Evolutionary conservation across 2,329 filamentous ascomycete species (phyloP), one percentile per base, ranked within the genome.

Genomic region (Monosporascus sp.): DNA sequence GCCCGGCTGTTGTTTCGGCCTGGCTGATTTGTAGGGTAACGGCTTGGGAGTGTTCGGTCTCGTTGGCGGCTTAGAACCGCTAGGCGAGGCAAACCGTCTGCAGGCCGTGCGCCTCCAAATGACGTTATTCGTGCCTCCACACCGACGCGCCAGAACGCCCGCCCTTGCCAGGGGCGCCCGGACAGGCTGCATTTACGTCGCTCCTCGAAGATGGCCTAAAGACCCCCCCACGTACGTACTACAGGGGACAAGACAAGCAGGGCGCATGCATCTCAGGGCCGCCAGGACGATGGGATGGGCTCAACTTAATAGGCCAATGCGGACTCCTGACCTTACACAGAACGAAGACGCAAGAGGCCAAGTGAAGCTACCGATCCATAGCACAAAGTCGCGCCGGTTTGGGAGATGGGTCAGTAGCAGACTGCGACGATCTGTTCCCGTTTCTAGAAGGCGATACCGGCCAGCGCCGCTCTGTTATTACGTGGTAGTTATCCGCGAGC

Each of bases 281-380:
- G n/a, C 39, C n/a, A 14, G 39, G 27, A 31, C 18, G 8, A 11
- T 22, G n/a, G n/a, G 15, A 39, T 9, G 37, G 37, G n/a, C 8
- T 43, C 39, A 22, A 43, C 8, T 20, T 22, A 14, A 43, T 14
- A 22, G 18, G 39, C 39, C 39, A 43, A 43, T 43, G 15, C 37
- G 39, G 17, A 20, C 8, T 41, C 38, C 38, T 11, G 38, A 41
- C 38, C 38, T 41, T 7, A 27, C 25, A 27, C 25, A 9, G 8
- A 27, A 27, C 48, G 46, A 50, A 47, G 18, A 49, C 9, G 36
- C 31, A 52, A 50, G 44, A 51, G 51, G 9, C 43, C 46, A n/a
- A 45, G 56, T 52, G n/a, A 44, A 24, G 47, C 48, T 58, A 58
- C 36, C 51, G 54, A 58, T 58, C 57, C 57, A 60, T 58, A 39